Evolutionary conservation across 805 yeast species (phyloP), one percentile per base, ranked within the genome.

Genomic region (Yarrowia deformans): DNA sequence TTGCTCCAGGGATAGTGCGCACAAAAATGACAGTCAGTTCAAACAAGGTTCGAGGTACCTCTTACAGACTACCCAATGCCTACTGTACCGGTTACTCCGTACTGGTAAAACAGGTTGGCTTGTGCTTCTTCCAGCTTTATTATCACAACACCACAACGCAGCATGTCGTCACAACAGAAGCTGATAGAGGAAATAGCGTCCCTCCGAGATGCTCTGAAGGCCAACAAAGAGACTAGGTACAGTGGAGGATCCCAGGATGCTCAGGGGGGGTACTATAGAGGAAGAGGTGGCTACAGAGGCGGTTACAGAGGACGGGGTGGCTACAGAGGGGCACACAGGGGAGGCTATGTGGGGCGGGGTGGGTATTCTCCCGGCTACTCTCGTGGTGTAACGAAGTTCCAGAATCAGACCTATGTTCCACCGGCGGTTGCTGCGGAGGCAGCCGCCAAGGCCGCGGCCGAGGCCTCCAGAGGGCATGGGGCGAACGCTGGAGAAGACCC

Each of bases 111-210:
- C n/a, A n/a, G n/a, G n/a, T n/a, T n/a, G n/a, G n/a, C n/a, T n/a
- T n/a, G n/a, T n/a, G n/a, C n/a, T n/a, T n/a, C n/a, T n/a, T n/a
- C n/a, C n/a, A n/a, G n/a, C n/a, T n/a, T n/a, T n/a, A n/a, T n/a
- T n/a, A 8, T 7, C 18, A 8, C 46, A 45, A 45, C 8, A 18
- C 9, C 14, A 18, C 29, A 40, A 34, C n/a, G n/a, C n/a, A n/a
- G n/a, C 52, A 58, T 60, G 66, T 43, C 66, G 14, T 56, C 64
- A 34, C 50, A 60, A 32, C 66, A 60, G 13, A 60, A 45, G 37
- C 66, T 60, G 52, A 60, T 60, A 34, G 66, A 60, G 52, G 66
- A 60, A 45, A 60, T 60, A 2, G 66, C 66, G 34, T 60, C 66
- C 7, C 52, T 60, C 29, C 23, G 52, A 16, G 37, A 42, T 13